These are phyloP conservation scores for Verticillium isaacii DNA, from an alignment of 2,329 filamentous ascomycete genomes.

Conservation along the genomic window DNA sequence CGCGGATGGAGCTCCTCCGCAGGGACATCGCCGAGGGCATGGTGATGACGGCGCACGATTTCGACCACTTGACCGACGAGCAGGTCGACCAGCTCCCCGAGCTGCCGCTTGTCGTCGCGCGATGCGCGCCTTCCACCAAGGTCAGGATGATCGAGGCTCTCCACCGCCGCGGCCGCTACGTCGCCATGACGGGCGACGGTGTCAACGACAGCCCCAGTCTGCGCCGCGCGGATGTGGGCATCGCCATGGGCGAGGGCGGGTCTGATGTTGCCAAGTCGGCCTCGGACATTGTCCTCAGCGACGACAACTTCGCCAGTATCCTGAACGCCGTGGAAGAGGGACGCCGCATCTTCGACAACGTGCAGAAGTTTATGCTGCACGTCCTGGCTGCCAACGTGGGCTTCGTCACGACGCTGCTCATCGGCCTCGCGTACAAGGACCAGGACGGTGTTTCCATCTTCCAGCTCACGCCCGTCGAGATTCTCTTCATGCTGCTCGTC, in stretches of 20 bases:
- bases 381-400: slow-evolving; percentile 63
- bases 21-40: slow-evolving; percentile 49
- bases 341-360: slow-evolving; percentile 64
- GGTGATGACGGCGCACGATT: slow-evolving; percentile 59
- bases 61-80: slow-evolving; percentile 57
- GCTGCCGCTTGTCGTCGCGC: slow-evolving; percentile 62
- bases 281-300: slow-evolving; percentile 60
- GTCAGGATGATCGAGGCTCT: slow-evolving; percentile 72
- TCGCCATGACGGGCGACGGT: slow-evolving; percentile 67
- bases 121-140: slow-evolving; percentile 68
- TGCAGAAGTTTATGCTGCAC: slow-evolving; percentile 66
- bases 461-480: slow-evolving; percentile 64
- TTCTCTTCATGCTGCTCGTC: slow-evolving; percentile 72
- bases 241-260: slow-evolving; percentile 63
- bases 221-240: slow-evolving; percentile 63
- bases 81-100: slow-evolving; percentile 59
- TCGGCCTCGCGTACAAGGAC: slow-evolving; percentile 67
- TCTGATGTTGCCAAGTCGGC: slow-evolving; percentile 68
- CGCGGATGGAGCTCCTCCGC: slow-evolving; percentile 39
- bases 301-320: slow-evolving; percentile 57
- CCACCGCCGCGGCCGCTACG: slow-evolving; percentile 56
- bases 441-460: slow-evolving; percentile 59
- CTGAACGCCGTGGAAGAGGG: slow-evolving; percentile 55
- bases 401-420: slow-evolving; percentile 60
- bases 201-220: slow-evolving; percentile 67